These are phyloP conservation scores for Talaromyces piceae DNA, from an alignment of 2,329 filamentous ascomycete species.

Conservation along the genomic window DNA sequence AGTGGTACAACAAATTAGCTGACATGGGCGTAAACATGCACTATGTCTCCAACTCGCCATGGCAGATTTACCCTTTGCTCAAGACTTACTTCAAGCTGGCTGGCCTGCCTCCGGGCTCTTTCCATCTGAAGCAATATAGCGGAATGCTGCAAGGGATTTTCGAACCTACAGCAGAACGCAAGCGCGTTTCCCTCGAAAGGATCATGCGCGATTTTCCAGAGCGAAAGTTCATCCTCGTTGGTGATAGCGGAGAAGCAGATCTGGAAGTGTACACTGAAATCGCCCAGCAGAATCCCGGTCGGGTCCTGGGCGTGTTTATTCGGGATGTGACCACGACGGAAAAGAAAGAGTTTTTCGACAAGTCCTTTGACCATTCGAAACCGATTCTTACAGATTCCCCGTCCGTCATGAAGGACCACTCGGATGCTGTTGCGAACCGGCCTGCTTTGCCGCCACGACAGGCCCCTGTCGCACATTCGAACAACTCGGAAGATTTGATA, in stretches of 20 bases:
- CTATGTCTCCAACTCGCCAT: slow-evolving; percentile 98
- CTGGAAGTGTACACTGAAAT: slow-evolving; percentile 95
- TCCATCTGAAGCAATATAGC: slow-evolving; percentile 92
- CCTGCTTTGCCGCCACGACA: slow-evolving; percentile 36
- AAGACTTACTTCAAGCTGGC: slow-evolving; percentile 76
- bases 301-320: slow-evolving; percentile 84
- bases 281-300: slow-evolving; percentile 73
- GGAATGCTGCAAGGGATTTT: slow-evolving; percentile 98
- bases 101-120: slow-evolving; percentile 75
- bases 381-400: slow-evolving; percentile 13
- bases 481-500: slow-evolving; percentile 15
- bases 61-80: slow-evolving; percentile 90
- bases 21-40: slow-evolving; percentile 80
- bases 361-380: slow-evolving; percentile 37
- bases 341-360: slow-evolving; percentile 69
- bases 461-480: slow-evolving; percentile 16
- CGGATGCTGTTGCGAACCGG: slow-evolving; percentile 23
- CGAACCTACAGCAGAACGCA: slow-evolving; percentile 90
- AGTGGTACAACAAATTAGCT: slow-evolving; percentile 78
- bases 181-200: slow-evolving; percentile 77
- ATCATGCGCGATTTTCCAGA: slow-evolving; percentile 85
- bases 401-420: slow-evolving; percentile 19
- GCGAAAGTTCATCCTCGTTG: slow-evolving; percentile 81
- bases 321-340: slow-evolving; percentile 84
- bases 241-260: slow-evolving; percentile 94